Percentiles rank a stretch among this genome's conserved stretches.
Conservation (phyloP, 2,329 filamentous ascomycete species). For the Sphaerulina vaccinii region DNA sequence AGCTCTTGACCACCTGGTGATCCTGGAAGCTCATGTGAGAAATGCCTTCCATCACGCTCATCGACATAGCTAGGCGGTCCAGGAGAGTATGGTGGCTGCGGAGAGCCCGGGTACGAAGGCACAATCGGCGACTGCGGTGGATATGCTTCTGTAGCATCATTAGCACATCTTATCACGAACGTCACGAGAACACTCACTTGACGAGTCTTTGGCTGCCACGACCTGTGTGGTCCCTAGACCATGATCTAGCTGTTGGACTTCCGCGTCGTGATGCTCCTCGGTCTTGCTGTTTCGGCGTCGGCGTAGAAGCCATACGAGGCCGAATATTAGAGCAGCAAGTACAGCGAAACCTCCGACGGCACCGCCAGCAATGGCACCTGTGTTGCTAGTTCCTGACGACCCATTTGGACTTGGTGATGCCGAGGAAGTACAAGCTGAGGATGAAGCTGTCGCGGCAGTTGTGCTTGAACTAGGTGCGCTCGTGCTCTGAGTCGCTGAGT, state of each 20-base stretch:
- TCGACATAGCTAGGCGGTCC: background rate
- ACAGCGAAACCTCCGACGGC: slow-evolving; percentile 10
- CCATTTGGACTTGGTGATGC: background rate
- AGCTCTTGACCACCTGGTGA: background rate
- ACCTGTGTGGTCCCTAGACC: background rate
- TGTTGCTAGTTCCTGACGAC: background rate
- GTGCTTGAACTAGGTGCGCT: background rate
- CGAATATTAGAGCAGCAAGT: slow-evolving; percentile 1
- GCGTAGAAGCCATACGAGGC: slow-evolving; percentile 3
- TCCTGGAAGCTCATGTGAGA: background rate
- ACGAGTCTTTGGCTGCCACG: background rate
- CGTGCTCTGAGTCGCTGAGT: background rate
- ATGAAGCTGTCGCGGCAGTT: background rate
- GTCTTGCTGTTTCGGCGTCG: slow-evolving; percentile 1
- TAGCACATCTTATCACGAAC: background rate
- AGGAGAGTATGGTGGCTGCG: background rate
- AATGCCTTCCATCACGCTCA: background rate
- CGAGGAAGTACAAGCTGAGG: background rate
- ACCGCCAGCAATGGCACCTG: slow-evolving; percentile 11
- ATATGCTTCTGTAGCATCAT: background rate
- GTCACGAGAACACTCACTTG: background rate
- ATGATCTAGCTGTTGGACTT: background rate
- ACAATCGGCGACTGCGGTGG: background rate
- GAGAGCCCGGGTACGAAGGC: background rate
- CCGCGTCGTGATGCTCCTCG: background rate